Evolutionary conservation across 345 rosid genomes (phyloP), one percentile per base, ranked within the genome.

Genomic region (Kernera saxatilis): DNA sequence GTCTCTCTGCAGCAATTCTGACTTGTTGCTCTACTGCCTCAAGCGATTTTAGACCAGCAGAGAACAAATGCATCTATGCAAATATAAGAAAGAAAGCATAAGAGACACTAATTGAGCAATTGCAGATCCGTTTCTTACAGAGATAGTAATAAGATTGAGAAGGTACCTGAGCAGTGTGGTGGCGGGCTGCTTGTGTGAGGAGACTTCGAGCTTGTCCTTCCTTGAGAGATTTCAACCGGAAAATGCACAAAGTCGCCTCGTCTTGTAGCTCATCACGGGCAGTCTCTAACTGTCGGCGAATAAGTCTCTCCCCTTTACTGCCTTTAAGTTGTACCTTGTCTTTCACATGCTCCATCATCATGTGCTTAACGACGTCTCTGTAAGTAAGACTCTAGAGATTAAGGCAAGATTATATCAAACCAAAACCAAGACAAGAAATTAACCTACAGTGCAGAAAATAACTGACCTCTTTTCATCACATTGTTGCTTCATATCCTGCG

Each of bases 401-500:
- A 36, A 62, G 44, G 51, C 29, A 52, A 61, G 45, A 50, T 49
- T 36, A 12, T 36, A 37, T 3, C 12, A 67, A 71, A 75, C 39
- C 43, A 56, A 53, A 25, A 54, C 65, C 22, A 30, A 26, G 55
- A 66, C 73, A 33, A 35, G 22, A 63, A 79, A 40, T n/a, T n/a
- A 60, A 36, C 64, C 56, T 40, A 51, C 46, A 50, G n/a, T 29
- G 49, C 27, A 37, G 32, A 41, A 51, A 1, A 23, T 37, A 66
- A 75, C 76, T 22, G 32, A 92, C 99, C 97, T 92, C 84, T 95
- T 95, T 67, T 87, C 98, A 57, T 95, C 96, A 40, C 99, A 95
- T 58, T 90, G 99, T 67, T 85, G 88, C 82, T 92, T 95, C 99
- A 95, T 95, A 74, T 95, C 98, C 99, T 95, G 90, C 67, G 50